These are phyloP conservation scores for Penicillium psychrofluorescens DNA, from an alignment of 495 filamentous ascomycete genomes.

Conservation along the genomic window DNA sequence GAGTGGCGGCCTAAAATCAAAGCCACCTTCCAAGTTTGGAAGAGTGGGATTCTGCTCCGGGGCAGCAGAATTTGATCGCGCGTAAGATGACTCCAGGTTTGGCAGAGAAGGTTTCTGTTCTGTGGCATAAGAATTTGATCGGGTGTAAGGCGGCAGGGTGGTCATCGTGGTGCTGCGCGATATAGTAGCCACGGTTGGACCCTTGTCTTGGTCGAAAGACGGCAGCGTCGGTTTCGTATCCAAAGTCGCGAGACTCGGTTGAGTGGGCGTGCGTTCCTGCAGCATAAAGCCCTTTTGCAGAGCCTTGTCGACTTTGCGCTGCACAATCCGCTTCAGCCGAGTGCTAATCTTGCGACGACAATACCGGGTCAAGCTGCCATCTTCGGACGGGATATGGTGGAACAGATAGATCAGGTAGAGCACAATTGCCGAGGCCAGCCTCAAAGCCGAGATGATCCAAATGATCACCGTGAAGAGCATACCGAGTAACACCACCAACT, in stretches of 20 bases:
- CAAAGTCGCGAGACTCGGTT: conserved; percentile 44
- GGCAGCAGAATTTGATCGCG: conserved; percentile 9
- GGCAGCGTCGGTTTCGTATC: conserved; percentile 61
- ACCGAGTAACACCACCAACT: conserved; percentile 72
- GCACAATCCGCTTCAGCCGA: conserved; percentile 72
- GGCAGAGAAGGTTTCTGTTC: conserved; percentile 14
- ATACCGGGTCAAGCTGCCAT: conserved; percentile 75
- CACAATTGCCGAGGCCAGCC: conserved; percentile 60
- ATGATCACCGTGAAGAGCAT: conserved; percentile 90
- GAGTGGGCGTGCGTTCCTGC: conserved; percentile 48
- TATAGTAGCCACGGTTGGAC: conserved; percentile 50
- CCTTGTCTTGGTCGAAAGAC: conserved; percentile 49
- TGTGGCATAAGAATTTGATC: conserved; percentile 36
- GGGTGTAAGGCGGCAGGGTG: conserved; percentile 55
- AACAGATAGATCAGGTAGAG: conserved; percentile 85
- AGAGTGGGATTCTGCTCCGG: conserved; percentile 11
- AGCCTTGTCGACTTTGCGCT: conserved; percentile 75
- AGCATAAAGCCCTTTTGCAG: conserved; percentile 63
- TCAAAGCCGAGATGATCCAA: conserved; percentile 77
- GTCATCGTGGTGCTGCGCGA: conserved; percentile 60
- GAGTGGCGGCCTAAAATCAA: conserved; percentile 15
- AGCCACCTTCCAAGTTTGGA: conserved; percentile 10
- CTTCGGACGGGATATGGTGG: conserved; percentile 72
- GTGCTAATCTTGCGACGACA: conserved; percentile 85
- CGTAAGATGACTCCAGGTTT: conserved; percentile 12